These are phyloP conservation scores for Salmacisia buchloeana DNA, from an alignment of 1,284 basidiomycete genomes.

Conservation along the genomic window DNA sequence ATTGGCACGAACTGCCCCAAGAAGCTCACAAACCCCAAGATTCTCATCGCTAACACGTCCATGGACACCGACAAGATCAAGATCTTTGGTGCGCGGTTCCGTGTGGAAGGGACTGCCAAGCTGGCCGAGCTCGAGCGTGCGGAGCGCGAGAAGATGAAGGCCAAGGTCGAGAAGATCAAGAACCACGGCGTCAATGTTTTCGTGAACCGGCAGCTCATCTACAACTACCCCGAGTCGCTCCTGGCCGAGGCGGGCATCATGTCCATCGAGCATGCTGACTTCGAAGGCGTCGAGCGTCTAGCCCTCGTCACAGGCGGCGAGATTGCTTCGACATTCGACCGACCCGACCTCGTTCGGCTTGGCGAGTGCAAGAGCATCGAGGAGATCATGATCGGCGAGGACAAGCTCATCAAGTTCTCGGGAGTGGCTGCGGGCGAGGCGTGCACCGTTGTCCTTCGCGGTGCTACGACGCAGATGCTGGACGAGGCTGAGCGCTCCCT, in stretches of 20 bases:
- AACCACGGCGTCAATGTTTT: conserved; percentile 94
- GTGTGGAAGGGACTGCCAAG: conserved; percentile 92
- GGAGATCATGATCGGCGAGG: conserved; percentile 99
- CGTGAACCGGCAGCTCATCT: conserved; percentile 96
- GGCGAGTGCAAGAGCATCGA: conserved; percentile 92
- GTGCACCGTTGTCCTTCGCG: conserved; percentile 96
- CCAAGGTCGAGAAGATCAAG: conserved; percentile 91
- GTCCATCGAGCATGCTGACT: conserved; percentile 97
- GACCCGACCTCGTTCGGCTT: conserved; percentile 86
- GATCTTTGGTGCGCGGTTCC: conserved; percentile 91
- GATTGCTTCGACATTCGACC: conserved; percentile 91
- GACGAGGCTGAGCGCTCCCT: conserved; percentile 97
- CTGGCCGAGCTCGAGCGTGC: conserved; percentile 95
- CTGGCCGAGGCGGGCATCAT: conserved; percentile 89
- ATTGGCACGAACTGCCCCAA: conserved; percentile 95
- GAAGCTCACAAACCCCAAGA: conserved; percentile 87
- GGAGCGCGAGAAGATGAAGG: conserved; percentile 99
- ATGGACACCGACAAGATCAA: conserved; percentile 99
- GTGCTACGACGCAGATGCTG: conserved; percentile 96
- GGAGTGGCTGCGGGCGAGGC: conserved; percentile 96
- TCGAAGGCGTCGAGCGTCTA: conserved; percentile 94
- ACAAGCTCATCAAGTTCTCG: conserved; percentile 85
- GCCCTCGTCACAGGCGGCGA: conserved; percentile 97
- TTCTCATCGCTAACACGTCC: conserved; percentile 94
- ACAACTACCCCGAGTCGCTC: conserved; percentile 97